phyloP scores from a whole-genome alignment of 1,284 basidiomycete species.

The Heliocybe sulcata region DNA sequence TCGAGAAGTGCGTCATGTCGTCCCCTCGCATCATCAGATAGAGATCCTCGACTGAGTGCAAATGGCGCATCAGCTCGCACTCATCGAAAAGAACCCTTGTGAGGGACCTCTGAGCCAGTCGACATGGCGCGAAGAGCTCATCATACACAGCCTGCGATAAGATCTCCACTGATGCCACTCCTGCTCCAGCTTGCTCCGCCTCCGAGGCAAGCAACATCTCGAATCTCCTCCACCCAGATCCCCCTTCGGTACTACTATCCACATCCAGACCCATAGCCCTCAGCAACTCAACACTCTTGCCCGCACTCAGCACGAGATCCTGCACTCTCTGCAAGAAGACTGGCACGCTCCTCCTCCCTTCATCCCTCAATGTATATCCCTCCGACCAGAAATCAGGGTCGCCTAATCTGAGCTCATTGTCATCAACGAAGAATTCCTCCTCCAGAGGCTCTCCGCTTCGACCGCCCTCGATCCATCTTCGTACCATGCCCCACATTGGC shows the following conservation, averaged over 20 bases:
- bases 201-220: background rate
- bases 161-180: constrained; percentile 37
- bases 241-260: constrained; percentile 20
- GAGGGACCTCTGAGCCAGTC: constrained; percentile 46
- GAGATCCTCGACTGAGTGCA: constrained; percentile 66
- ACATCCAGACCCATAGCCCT: constrained; percentile 26
- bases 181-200: background rate
- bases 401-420: constrained; percentile 52
- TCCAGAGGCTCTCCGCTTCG: constrained; percentile 41
- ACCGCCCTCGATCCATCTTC: constrained; percentile 49
- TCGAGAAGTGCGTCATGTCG: constrained; percentile 64
- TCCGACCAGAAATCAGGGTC: constrained; percentile 80
- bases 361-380: constrained; percentile 50
- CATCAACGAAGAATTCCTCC: constrained; percentile 79
- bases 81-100: constrained; percentile 59
- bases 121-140: constrained; percentile 53
- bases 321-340: constrained; percentile 54
- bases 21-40: constrained; percentile 71
- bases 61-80: constrained; percentile 63
- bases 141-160: constrained; percentile 59
- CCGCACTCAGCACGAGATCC: constrained; percentile 56
- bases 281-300: constrained; percentile 75
- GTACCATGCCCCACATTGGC: constrained; percentile 70
- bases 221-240: constrained; percentile 21
- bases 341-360: constrained; percentile 33